A percentile compares a stretch with the other conserved stretches of the same genome.
phyloP scores from a whole-genome alignment of 2,329 filamentous ascomycete species.

The Botrytis porri region DNA sequence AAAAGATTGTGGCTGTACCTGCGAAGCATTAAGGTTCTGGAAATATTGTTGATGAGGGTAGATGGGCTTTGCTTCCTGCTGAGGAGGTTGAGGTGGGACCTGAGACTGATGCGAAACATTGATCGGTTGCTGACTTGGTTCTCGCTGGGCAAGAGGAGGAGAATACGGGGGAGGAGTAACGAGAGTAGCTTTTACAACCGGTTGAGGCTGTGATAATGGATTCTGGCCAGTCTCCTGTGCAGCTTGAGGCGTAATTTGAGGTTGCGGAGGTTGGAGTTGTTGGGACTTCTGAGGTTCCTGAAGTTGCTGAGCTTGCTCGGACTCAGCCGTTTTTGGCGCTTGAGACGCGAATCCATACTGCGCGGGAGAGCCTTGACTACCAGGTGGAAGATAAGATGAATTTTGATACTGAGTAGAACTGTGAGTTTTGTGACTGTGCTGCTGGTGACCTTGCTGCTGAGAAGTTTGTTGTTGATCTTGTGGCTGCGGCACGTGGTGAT shows the following conservation, averaged over 20 bases:
- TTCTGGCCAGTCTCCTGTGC: background rate
- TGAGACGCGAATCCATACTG: background rate
- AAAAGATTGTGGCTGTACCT: background rate
- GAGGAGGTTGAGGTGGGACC: background rate
- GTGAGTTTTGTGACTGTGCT: background rate
- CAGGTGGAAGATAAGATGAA: background rate
- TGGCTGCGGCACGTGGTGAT: conserved; percentile 21
- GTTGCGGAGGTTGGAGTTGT: background rate
- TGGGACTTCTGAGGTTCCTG: background rate
- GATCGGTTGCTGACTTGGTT: conserved; percentile 10
- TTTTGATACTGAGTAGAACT: conserved; percentile 3
- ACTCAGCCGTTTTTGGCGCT: background rate
- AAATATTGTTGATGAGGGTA: conserved; percentile 34
- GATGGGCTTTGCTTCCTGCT: conserved; percentile 24
- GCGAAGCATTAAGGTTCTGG: conserved; percentile 16
- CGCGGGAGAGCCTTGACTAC: background rate
- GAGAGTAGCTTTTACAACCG: background rate
- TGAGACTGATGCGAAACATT: conserved; percentile 15
- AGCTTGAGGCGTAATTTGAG: background rate
- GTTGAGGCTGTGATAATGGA: background rate
- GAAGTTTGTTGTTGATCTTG: conserved; percentile 2
- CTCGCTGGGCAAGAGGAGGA: conserved; percentile 5
- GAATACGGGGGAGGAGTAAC: conserved; percentile 12
- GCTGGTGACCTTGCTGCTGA: background rate
- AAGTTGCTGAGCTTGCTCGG: background rate